Conservation (phyloP, 129 eudicot species). For the Flaveria trinervia region DNA sequence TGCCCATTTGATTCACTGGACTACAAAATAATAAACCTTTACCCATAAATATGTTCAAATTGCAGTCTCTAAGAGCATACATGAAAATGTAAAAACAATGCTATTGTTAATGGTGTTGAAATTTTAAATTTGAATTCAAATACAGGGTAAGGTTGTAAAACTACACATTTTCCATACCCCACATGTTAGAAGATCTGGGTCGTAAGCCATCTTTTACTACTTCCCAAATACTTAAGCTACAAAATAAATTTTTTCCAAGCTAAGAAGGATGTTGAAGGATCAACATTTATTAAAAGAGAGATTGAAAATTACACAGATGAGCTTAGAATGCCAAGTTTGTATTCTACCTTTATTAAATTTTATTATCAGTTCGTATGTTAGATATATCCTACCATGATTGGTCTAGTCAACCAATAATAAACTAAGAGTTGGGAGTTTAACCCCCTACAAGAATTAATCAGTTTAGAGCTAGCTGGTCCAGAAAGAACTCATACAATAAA, state of each 20-base stretch:
- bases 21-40: neutral
- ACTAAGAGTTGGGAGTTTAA: neutral
- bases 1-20: neutral
- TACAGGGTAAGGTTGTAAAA: neutral
- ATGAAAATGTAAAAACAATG: constrained; percentile 2
- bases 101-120: neutral
- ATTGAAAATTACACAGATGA: neutral
- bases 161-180: neutral
- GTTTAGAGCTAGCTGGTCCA: neutral
- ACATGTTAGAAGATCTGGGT: neutral
- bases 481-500: neutral
- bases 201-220: neutral
- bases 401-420: no score
- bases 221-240: neutral
- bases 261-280: neutral
- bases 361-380: no score
- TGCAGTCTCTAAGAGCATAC: neutral
- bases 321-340: no score
- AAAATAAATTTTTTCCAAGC: neutral
- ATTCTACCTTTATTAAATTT: no score
- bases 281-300: neutral
- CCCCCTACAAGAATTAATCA: neutral
- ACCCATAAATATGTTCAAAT: neutral
- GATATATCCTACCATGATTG: no score
- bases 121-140: neutral